A percentile compares a stretch with the other conserved stretches of the same genome.
These are phyloP conservation scores for Pascua sp. DNA, from an alignment of 1,284 basidiomycete genomes.

Conservation along the genomic window DNA sequence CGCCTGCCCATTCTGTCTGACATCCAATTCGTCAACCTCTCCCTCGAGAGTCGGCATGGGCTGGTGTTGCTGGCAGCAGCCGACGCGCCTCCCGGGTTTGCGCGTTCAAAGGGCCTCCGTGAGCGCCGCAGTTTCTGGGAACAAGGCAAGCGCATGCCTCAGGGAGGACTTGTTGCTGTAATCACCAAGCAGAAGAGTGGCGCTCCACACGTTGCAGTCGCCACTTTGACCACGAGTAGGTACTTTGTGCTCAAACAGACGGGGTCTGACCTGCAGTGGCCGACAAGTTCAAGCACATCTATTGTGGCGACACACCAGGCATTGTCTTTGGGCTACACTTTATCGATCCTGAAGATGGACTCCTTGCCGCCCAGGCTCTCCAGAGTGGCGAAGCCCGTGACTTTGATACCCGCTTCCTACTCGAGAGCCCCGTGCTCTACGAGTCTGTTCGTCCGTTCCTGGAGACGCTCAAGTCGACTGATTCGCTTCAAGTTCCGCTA, in stretches of 20 bases:
- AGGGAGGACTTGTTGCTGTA: constrained; percentile 59
- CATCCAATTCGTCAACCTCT: constrained; percentile 51
- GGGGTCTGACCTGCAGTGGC: neutral
- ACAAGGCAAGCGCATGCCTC: constrained; percentile 55
- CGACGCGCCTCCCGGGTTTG: constrained; percentile 52
- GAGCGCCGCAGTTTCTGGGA: constrained; percentile 57
- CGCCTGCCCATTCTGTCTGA: constrained; percentile 60
- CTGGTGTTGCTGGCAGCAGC: constrained; percentile 53
- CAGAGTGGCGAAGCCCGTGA: constrained; percentile 1
- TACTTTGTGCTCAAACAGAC: neutral
- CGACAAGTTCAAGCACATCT: neutral
- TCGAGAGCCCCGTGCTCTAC: constrained; percentile 62
- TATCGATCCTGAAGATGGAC: constrained; percentile 55
- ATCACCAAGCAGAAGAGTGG: constrained; percentile 49
- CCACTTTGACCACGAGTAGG: constrained; percentile 9
- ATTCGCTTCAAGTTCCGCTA: constrained; percentile 59
- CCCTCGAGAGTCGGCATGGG: constrained; percentile 53
- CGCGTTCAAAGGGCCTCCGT: constrained; percentile 6
- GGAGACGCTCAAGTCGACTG: constrained; percentile 53
- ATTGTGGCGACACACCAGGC: neutral
- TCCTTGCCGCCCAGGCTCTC: constrained; percentile 24
- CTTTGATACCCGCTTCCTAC: constrained; percentile 42
- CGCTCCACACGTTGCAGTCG: constrained; percentile 15
- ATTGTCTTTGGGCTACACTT: constrained; percentile 53
- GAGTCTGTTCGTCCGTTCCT: constrained; percentile 63